These are phyloP conservation scores for Lentinula aciculospora DNA, from an alignment of 768 basidiomycete species.

Conservation along the genomic window DNA sequence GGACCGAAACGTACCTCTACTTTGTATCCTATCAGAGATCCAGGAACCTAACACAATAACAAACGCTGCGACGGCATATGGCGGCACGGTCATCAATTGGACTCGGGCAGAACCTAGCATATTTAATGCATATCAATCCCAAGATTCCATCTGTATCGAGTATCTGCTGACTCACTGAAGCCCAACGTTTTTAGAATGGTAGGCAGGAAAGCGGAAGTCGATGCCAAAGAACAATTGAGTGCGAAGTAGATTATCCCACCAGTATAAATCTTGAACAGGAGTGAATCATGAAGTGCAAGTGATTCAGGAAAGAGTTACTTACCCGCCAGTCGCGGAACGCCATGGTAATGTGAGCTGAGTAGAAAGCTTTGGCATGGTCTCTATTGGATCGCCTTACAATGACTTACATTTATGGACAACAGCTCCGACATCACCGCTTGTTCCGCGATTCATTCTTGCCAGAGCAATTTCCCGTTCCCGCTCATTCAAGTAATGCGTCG, in stretches of 20 bases:
- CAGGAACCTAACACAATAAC: constrained; percentile 57
- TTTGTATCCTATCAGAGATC: constrained; percentile 62
- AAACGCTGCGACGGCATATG: constrained; percentile 67
- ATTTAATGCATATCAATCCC: constrained; percentile 7
- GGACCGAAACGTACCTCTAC: constrained; percentile 34
- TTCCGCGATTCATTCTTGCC: constrained; percentile 60
- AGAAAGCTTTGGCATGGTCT: neutral
- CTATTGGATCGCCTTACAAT: neutral
- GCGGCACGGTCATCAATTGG: constrained; percentile 76
- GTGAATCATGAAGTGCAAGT: neutral
- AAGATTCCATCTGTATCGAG: neutral
- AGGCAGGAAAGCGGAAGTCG: constrained; percentile 78
- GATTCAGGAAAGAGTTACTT: constrained; percentile 10
- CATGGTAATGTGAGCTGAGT: constrained; percentile 50
- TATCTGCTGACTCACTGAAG: constrained; percentile 43
- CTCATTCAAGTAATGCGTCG: constrained; percentile 51
- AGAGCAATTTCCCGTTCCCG: constrained; percentile 56
- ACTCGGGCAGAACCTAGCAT: constrained; percentile 62
- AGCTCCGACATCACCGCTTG: constrained; percentile 60
- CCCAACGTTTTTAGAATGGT: constrained; percentile 76
- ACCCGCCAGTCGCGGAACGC: constrained; percentile 75
- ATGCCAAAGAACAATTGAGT: constrained; percentile 70
- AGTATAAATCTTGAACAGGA: constrained; percentile 40
- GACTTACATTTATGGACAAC: constrained; percentile 57
- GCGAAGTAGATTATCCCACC: constrained; percentile 78